A percentile compares a stretch with the other conserved stretches of the same genome.
Conservation (phyloP, 179 eudicot genomes). For the Nepenthes alata region DNA sequence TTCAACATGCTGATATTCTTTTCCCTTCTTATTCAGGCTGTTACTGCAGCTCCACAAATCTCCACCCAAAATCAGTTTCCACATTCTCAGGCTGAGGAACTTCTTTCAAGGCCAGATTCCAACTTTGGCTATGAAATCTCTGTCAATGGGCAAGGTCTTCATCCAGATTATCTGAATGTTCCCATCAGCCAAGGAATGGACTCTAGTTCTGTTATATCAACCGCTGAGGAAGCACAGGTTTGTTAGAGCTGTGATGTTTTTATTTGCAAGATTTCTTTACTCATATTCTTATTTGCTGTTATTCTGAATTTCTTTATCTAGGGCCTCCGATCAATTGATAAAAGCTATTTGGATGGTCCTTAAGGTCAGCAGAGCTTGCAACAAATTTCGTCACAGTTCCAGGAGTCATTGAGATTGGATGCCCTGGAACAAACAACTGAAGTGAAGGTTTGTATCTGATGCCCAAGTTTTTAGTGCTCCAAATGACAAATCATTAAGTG, state of each 20-base stretch:
- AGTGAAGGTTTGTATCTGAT: constrained; percentile 36
- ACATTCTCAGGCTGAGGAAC: constrained; percentile 41
- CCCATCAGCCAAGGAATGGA: constrained; percentile 31
- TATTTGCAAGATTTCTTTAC: neutral
- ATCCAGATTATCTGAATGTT: constrained; percentile 34
- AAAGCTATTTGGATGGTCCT: constrained; percentile 24
- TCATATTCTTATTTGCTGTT: neutral
- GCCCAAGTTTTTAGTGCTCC: too few relatives aligned
- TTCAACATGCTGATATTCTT: neutral
- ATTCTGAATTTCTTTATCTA: constrained; percentile 7
- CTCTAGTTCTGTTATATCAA: constrained; percentile 27
- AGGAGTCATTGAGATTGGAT: constrained; percentile 53
- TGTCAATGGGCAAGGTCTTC: constrained; percentile 42
- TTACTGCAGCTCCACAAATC: constrained; percentile 33
- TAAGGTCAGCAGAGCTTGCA: constrained; percentile 58
- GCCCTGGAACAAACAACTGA: constrained; percentile 35
- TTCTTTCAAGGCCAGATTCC: constrained; percentile 30
- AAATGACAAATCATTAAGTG: neutral
- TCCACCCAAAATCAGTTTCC: constrained; percentile 38
- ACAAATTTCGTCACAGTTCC: constrained; percentile 78
- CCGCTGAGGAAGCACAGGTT: constrained; percentile 49
- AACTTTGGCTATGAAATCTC: constrained; percentile 43
- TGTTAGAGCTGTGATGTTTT: too few relatives aligned
- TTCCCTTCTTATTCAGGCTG: constrained; percentile 30
- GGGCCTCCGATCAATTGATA: constrained; percentile 39